Conservation (phyloP, 2,329 filamentous ascomycete species). For the Coniochaeta hoffmannii region DNA sequence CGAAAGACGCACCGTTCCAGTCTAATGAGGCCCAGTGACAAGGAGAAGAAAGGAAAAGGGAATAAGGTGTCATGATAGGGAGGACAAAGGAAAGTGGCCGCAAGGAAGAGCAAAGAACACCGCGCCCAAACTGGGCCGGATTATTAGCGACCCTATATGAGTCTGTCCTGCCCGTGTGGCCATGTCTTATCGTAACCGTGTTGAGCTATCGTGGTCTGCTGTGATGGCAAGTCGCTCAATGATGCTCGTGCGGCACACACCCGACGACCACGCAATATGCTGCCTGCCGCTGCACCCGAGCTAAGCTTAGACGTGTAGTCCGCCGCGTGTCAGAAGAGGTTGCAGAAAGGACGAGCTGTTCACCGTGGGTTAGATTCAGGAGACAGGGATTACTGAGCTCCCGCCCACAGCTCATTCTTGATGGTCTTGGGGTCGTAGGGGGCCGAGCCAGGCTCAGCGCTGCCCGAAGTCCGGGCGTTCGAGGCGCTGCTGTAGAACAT, state of each 20-base stretch:
- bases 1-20: not conserved
- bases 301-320: not conserved
- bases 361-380: not conserved
- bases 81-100: not conserved
- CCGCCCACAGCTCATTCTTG: slow-evolving; percentile 45
- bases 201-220: not conserved
- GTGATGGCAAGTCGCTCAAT: not conserved
- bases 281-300: not conserved
- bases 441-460: slow-evolving; percentile 57
- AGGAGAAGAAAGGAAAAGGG: not conserved
- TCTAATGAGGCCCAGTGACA: not conserved
- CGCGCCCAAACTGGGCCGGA: not conserved
- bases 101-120: not conserved
- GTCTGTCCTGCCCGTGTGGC: not conserved
- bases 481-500: slow-evolving; percentile 65
- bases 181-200: not conserved
- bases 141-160: not conserved
- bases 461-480: slow-evolving; percentile 60
- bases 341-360: not conserved
- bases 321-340: not conserved
- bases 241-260: not conserved
- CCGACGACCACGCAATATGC: not conserved
- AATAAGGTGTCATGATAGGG: not conserved
- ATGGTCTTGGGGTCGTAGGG: slow-evolving; percentile 54
- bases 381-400: slow-evolving; percentile 29